These are phyloP conservation scores for Letharia columbiana DNA, from an alignment of 495 filamentous ascomycete genomes.

Conservation along the genomic window DNA sequence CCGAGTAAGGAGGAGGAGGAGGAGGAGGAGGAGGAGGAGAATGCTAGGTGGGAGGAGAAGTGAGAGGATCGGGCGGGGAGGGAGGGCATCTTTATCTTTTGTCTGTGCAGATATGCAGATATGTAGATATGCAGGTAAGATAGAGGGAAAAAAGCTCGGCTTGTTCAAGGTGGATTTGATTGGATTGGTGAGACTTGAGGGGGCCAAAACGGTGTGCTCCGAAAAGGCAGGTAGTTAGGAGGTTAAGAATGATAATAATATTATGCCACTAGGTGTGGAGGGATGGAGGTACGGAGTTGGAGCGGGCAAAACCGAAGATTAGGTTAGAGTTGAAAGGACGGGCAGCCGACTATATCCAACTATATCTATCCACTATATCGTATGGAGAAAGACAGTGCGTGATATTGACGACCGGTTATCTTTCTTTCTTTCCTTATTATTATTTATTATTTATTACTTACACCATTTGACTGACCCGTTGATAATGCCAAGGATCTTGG, in stretches of 20 bases:
- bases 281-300: background rate
- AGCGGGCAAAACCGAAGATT: background rate
- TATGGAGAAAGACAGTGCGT: background rate
- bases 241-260: too few relatives aligned
- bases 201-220: background rate
- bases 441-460: too few relatives aligned
- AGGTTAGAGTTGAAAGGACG: background rate
- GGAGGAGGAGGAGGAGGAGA: too few relatives aligned
- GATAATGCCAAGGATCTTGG: conserved; percentile 2
- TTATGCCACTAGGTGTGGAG: too few relatives aligned
- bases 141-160: background rate
- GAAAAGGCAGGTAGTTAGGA: background rate
- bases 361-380: background rate
- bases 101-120: background rate
- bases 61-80: background rate
- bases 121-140: background rate
- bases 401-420: background rate
- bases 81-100: background rate
- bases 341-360: too few relatives aligned
- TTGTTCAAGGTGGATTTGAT: background rate
- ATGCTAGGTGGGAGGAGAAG: background rate
- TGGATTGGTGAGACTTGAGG: background rate
- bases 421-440: too few relatives aligned
- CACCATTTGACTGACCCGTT: background rate
- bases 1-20: background rate